phyloP scores from a whole-genome alignment of 257 asterid genomes.

The Capsicum chinense region DNA sequence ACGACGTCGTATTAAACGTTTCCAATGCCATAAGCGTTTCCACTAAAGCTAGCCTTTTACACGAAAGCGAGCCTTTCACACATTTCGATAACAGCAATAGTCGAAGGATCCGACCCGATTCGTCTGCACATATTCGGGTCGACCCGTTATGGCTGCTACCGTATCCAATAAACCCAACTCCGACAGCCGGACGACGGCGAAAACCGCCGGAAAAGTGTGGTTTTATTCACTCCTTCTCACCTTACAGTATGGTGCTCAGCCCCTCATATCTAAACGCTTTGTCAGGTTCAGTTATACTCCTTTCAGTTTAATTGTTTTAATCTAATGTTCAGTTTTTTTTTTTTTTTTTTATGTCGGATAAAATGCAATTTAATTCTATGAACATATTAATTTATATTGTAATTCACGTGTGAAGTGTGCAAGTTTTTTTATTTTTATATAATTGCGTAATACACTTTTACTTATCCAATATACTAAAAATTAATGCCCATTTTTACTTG shows the following conservation, averaged over 20 bases:
- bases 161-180: conserved; percentile 40
- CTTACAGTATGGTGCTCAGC: conserved; percentile 92
- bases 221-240: conserved; percentile 69
- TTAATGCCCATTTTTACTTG: no score
- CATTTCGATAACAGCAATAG: neutral
- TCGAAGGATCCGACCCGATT: conserved; percentile 9
- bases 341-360: neutral
- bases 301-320: neutral
- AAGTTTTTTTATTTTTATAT: neutral
- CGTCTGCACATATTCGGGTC: conserved; percentile 36
- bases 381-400: neutral
- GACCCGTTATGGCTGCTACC: conserved; percentile 56
- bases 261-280: conserved; percentile 84
- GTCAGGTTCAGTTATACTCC: conserved; percentile 55
- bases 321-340: neutral
- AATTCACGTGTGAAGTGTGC: neutral
- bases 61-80: neutral
- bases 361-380: neutral
- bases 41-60: no score
- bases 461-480: no score
- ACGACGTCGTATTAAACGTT: no score
- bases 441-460: neutral
- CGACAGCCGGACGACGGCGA: conserved; percentile 39
- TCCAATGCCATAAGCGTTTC: no score
- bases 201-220: conserved; percentile 60